phyloP scores from a whole-genome alignment of 2,329 filamentous ascomycete species.

The Aspergillus bombycis region DNA sequence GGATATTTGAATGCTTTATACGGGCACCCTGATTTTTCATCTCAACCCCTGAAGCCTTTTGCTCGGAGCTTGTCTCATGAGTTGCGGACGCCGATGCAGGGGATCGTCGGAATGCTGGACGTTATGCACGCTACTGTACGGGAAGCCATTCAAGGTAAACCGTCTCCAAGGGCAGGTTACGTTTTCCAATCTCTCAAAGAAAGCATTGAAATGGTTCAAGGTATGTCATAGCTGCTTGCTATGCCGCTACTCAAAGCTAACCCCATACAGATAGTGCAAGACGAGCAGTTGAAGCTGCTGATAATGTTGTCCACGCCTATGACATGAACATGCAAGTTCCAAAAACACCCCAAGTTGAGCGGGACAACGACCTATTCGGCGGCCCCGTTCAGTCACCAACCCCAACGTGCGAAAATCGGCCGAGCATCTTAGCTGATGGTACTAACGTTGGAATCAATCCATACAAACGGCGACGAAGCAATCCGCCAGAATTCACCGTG shows the following conservation, averaged over 20 bases:
- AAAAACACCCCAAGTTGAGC: conserved; percentile 58
- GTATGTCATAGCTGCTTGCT: conserved; percentile 38
- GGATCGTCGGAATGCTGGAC: conserved; percentile 75
- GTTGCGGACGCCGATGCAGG: conserved; percentile 73
- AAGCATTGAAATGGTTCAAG: conserved; percentile 73
- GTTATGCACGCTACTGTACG: conserved; percentile 75
- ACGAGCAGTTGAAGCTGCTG: conserved; percentile 71
- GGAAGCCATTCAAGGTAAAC: conserved; percentile 62
- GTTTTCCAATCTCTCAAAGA: conserved; percentile 67
- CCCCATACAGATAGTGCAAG: conserved; percentile 65
- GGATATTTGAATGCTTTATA: conserved; percentile 55
- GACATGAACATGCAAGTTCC: conserved; percentile 76
- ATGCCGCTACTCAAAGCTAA: conserved; percentile 4
- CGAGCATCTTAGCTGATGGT: conserved; percentile 47
- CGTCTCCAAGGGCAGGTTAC: conserved; percentile 53
- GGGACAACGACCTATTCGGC: conserved; percentile 39
- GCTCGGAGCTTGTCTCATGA: conserved; percentile 74
- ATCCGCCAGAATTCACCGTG: conserved; percentile 39
- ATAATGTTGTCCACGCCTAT: conserved; percentile 76
- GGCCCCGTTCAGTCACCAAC: conserved; percentile 27
- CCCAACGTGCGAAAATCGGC: conserved; percentile 37
- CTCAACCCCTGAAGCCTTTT: conserved; percentile 70
- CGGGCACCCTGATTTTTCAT: conserved; percentile 57
- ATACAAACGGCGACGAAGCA: conserved; percentile 50
- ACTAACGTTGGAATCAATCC: conserved; percentile 47